Evolutionary conservation across 2,329 filamentous ascomycete species (phyloP).

Genomic region (Ophiostoma piceae): DNA sequence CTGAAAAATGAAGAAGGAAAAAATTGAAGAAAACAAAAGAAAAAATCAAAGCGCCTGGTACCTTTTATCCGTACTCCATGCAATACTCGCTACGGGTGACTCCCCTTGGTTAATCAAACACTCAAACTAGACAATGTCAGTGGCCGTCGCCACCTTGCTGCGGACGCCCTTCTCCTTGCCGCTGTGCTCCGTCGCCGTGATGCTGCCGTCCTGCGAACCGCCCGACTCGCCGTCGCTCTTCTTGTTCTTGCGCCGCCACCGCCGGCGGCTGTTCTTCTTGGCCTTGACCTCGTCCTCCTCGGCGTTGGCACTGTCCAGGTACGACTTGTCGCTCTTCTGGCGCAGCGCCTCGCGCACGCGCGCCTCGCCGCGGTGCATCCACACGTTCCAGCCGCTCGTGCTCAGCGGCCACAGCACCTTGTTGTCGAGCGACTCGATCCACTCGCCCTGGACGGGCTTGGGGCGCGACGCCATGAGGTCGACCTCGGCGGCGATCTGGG

Average conservation of each 20-base stretch:
- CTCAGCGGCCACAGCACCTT: slow-evolving; percentile 40
- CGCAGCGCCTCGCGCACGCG: slow-evolving; percentile 41
- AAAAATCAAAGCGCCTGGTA: neutral
- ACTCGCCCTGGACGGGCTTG: slow-evolving; percentile 46
- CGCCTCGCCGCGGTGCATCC: slow-evolving; percentile 43
- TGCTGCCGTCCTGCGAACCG: neutral
- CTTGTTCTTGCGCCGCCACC: slow-evolving; percentile 5
- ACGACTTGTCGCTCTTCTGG: slow-evolving; percentile 14
- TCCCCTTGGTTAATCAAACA: neutral
- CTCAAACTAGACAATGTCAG: neutral
- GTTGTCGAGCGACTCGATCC: slow-evolving; percentile 39
- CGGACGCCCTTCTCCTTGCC: neutral
- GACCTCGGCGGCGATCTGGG: slow-evolving; percentile 58
- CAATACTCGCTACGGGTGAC: neutral
- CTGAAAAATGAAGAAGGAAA: neutral
- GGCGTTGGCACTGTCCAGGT: neutral
- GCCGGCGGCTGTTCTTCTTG: slow-evolving; percentile 30
- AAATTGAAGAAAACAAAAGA: neutral
- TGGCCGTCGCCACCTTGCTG: slow-evolving; percentile 1
- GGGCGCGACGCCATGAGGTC: slow-evolving; percentile 55
- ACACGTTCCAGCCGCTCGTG: slow-evolving; percentile 42
- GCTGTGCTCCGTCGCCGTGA: neutral
- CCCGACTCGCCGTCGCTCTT: neutral
- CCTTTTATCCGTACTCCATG: slow-evolving; percentile 7
- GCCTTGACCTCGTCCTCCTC: slow-evolving; percentile 20